phyloP scores from a whole-genome alignment of 805 yeast genomes.

The Kodamaea nitidulidarum region DNA sequence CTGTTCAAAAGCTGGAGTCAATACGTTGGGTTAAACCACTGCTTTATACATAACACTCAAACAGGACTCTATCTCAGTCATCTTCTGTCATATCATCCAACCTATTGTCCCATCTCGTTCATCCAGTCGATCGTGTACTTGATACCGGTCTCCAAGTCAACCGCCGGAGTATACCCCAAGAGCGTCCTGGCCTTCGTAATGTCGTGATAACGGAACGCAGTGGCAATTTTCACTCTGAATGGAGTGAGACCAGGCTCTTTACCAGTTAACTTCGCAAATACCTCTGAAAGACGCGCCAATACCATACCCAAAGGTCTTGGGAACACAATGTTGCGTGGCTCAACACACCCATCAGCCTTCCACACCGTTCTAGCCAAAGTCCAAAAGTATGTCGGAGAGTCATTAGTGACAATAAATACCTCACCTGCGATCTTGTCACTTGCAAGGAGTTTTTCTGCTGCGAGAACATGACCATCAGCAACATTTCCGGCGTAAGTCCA shows the following conservation, averaged over 20 bases:
- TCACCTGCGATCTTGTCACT: slow-evolving; percentile 69
- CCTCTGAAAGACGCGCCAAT: slow-evolving; percentile 78
- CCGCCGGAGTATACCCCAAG: slow-evolving; percentile 77
- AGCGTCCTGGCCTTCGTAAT: slow-evolving; percentile 77
- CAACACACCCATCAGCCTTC: slow-evolving; percentile 92
- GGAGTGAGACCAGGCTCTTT: slow-evolving; percentile 95
- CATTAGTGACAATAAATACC: slow-evolving; percentile 87
- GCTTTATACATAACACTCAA: too few species aligned
- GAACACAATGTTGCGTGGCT: slow-evolving; percentile 62
- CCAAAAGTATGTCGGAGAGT: slow-evolving; percentile 95
- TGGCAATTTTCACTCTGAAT: slow-evolving; percentile 85
- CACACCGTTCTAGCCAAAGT: slow-evolving; percentile 93
- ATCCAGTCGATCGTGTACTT: slow-evolving; percentile 80
- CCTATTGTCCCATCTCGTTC: slow-evolving; percentile 51
- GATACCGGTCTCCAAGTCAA: slow-evolving; percentile 76
- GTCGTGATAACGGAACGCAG: slow-evolving; percentile 92
- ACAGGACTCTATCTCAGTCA: too few species aligned
- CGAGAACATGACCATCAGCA: slow-evolving; percentile 93
- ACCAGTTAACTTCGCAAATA: slow-evolving; percentile 62
- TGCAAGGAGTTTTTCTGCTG: slow-evolving; percentile 70
- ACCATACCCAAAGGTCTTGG: slow-evolving; percentile 71
- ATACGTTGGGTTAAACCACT: too few species aligned
- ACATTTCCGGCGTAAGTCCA: slow-evolving; percentile 99
- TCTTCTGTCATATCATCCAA: not conserved
- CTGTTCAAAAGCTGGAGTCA: too few species aligned